Evolutionary conservation across 768 basidiomycete species (phyloP).

Genomic region (Botryobasidium botryosum): DNA sequence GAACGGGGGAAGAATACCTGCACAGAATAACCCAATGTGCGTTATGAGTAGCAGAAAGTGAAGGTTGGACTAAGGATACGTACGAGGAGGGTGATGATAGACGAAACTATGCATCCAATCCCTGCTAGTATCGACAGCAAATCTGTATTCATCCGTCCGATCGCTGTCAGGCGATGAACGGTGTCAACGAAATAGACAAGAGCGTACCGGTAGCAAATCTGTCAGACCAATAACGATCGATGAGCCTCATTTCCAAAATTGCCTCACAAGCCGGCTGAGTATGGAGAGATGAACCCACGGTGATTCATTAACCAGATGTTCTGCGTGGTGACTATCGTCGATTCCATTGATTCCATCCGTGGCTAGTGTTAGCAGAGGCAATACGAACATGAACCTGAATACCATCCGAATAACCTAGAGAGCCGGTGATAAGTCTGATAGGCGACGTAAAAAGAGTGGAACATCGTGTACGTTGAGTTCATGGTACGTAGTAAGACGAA

Average conservation of each 20-base stretch:
- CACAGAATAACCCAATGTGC: not conserved
- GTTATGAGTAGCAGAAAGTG: not conserved
- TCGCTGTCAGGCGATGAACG: no score
- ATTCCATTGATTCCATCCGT: slow-evolving; percentile 39
- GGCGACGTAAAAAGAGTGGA: no score
- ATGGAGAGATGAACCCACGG: no score
- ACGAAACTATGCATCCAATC: slow-evolving; percentile 48
- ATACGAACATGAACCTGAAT: slow-evolving; percentile 56
- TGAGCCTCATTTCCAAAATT: no score
- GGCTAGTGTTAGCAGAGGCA: slow-evolving; percentile 50
- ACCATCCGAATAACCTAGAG: slow-evolving; percentile 46
- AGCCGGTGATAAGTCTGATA: no score
- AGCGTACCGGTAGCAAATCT: no score
- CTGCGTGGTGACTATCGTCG: no score
- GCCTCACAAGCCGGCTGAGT: no score
- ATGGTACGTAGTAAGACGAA: slow-evolving; percentile 57
- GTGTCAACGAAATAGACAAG: no score
- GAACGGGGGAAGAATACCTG: slow-evolving; percentile 79
- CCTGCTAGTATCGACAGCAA: slow-evolving; percentile 39
- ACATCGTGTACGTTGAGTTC: slow-evolving; percentile 63
- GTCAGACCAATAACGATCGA: no score
- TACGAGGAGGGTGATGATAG: slow-evolving; percentile 59
- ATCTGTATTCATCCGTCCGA: no score
- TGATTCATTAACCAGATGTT: no score
- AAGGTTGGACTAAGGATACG: slow-evolving; percentile 17